Conservation (phyloP, 2,329 filamentous ascomycete species). For the Sporothrix dimorphospora region DNA sequence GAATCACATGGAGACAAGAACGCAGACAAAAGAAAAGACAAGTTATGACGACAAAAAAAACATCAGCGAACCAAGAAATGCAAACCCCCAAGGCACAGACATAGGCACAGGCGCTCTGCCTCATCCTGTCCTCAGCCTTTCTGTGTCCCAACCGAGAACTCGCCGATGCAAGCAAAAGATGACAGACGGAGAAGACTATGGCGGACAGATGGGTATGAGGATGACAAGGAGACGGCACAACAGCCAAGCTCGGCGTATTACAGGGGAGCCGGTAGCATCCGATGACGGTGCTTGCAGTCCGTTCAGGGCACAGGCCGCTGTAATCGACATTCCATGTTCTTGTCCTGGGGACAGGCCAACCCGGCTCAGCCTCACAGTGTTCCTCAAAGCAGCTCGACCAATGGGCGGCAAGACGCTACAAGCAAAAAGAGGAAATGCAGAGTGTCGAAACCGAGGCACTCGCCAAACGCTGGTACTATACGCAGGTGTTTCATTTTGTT, state of each 20-base stretch:
- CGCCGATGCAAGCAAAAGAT: background rate
- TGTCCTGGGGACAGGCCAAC: background rate
- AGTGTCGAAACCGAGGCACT: background rate
- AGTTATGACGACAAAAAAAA: background rate
- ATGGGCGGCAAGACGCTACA: background rate
- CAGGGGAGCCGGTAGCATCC: background rate
- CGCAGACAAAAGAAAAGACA: background rate
- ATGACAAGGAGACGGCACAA: background rate
- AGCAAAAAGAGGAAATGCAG: background rate
- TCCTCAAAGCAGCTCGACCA: background rate
- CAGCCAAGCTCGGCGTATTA: background rate
- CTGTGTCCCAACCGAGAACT: constrained; percentile 11
- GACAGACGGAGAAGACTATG: constrained; percentile 25
- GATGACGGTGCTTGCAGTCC: constrained; percentile 6
- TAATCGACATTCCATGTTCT: background rate
- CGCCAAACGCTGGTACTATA: background rate
- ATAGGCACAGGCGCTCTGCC: constrained; percentile 6
- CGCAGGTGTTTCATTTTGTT: background rate
- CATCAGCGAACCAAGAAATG: background rate
- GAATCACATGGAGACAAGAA: background rate
- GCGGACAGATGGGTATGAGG: constrained; percentile 1
- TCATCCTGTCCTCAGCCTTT: constrained; percentile 7
- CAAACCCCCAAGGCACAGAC: background rate
- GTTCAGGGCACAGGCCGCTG: background rate
- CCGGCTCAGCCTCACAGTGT: constrained; percentile 14